These are phyloP conservation scores for Melastoma candidum DNA, from an alignment of 441 rosid genomes.

Conservation along the genomic window DNA sequence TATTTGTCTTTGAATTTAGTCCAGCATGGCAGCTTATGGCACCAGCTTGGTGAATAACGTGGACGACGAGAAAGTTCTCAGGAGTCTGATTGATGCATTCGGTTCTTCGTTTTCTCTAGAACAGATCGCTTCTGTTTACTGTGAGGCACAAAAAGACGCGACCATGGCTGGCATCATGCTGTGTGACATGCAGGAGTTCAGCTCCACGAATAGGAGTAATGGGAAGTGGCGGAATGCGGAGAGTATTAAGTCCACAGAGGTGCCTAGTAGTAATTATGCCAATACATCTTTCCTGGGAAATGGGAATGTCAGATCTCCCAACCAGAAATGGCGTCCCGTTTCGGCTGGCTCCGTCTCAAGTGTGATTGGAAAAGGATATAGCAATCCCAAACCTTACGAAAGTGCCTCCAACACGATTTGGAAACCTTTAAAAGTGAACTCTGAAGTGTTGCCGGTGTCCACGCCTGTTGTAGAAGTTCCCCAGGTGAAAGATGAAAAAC, in stretches of 20 bases:
- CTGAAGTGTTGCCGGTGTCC: conserved; percentile 26
- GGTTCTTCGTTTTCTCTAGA: conserved; percentile 31
- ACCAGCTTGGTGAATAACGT: conserved; percentile 13
- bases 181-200: conserved; percentile 21
- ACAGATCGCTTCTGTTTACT: conserved; percentile 41
- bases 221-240: conserved; percentile 11
- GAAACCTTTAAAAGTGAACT: conserved; percentile 44
- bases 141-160: conserved; percentile 26
- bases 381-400: conserved; percentile 22
- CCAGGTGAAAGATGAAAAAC: conserved; percentile 13
- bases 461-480: conserved; percentile 25
- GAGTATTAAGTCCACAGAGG: conserved; percentile 10
- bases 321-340: conserved; percentile 31
- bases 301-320: conserved; percentile 24
- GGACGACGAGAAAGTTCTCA: conserved; percentile 32
- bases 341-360: conserved; percentile 48
- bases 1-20: conserved; percentile 1
- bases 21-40: conserved; percentile 35
- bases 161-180: conserved; percentile 33
- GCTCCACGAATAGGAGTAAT: conserved; percentile 10
- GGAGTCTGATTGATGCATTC: conserved; percentile 36
- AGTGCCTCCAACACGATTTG: conserved; percentile 18
- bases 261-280: conserved; percentile 11
- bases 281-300: conserved; percentile 11
- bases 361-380: conserved; percentile 39